Base-by-base conservation (phyloP, 495 filamentous ascomycete species). In the Penicillium maclennaniae region DNA sequence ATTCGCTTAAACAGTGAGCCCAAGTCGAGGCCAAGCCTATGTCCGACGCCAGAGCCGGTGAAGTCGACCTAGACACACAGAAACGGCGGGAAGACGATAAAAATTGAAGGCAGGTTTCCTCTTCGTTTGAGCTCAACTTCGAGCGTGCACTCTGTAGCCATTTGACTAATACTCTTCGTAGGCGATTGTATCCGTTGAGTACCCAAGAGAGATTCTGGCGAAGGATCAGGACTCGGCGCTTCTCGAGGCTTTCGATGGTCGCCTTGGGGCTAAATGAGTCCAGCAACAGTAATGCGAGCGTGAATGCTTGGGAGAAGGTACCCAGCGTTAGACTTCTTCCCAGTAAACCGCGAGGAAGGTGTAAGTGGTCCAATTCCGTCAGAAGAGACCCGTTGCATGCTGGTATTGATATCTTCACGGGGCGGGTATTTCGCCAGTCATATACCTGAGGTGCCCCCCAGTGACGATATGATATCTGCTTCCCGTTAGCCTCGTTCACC, bases 201-300 rank as follows among this genome's bases (percentile, higher is more conserved):
- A 66, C 42, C 67, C 69, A 71, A 15, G 68, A 58, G 26, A 66
- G 54, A 44, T 70, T 70, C 36, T 72, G 69, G 27, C 66, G 67
- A 39, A 65, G 45, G 25, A 46, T 51, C 26, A 59, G 45, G 9
- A 47, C 38, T 14, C 49, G 60, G n/a, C 58, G 41, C 17, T 56
- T 58, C 12, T 36, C 15, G 17, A 23, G 28, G 16, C 27, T 20
- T 23, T 44, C 25, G 10, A 40, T 38, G 44, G 53, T 25, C 19
- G 43, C 41, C 7, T 51, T 54, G 0, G 54, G 57, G n/a, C 54
- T 58, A 45, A 71, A 60, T n/a, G 68, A 66, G 21, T 67, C 60
- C 27, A 76, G 50, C 17, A 77, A 43, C n/a, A 46, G 49, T 10
- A 68, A 55, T 28, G 43, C 57, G 23, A 70, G 44, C 4, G 52